Conservation (phyloP, 1,284 basidiomycete genomes). For the Ceratobasidium sp. region DNA sequence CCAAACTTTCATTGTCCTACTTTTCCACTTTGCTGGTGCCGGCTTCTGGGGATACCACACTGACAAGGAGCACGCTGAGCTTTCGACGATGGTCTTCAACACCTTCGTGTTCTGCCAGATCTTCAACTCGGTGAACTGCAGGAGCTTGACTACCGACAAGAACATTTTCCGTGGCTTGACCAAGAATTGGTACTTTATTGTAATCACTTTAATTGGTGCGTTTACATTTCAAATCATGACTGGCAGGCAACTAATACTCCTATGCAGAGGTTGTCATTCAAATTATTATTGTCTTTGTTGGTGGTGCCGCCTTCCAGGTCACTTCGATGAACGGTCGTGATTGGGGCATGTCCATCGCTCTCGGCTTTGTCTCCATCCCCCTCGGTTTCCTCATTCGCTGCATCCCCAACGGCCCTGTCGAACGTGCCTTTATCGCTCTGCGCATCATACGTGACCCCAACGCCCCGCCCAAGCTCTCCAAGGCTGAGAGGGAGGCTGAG, state of each 20-base stretch:
- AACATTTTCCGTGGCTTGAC: slow-evolving; percentile 89
- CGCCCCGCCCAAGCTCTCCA: slow-evolving; percentile 67
- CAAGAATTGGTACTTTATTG: slow-evolving; percentile 84
- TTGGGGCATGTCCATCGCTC: slow-evolving; percentile 90
- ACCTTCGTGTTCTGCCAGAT: slow-evolving; percentile 96
- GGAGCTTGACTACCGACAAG: slow-evolving; percentile 80
- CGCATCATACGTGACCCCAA: slow-evolving; percentile 72
- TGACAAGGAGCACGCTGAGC: slow-evolving; percentile 57
- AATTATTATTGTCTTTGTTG: slow-evolving; percentile 87
- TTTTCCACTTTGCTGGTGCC: slow-evolving; percentile 87
- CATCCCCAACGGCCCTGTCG: slow-evolving; percentile 81
- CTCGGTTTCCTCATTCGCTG: slow-evolving; percentile 82
- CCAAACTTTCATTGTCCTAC: slow-evolving; percentile 81
- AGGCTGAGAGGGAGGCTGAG: slow-evolving; percentile 55
- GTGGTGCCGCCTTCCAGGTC: slow-evolving; percentile 92
- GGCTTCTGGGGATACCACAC: slow-evolving; percentile 68
- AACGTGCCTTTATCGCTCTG: slow-evolving; percentile 68
- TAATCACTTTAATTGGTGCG: slow-evolving; percentile 82
- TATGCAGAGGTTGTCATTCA: slow-evolving; percentile 81
- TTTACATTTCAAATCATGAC: slow-evolving; percentile 35
- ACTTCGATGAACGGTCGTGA: slow-evolving; percentile 75
- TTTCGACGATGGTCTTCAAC: slow-evolving; percentile 93
- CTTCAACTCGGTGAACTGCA: slow-evolving; percentile 91
- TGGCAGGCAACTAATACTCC: neutral
- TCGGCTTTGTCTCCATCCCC: slow-evolving; percentile 86